These are phyloP conservation scores for Venturia carpophila DNA, from an alignment of 2,329 filamentous ascomycete species.

Conservation along the genomic window DNA sequence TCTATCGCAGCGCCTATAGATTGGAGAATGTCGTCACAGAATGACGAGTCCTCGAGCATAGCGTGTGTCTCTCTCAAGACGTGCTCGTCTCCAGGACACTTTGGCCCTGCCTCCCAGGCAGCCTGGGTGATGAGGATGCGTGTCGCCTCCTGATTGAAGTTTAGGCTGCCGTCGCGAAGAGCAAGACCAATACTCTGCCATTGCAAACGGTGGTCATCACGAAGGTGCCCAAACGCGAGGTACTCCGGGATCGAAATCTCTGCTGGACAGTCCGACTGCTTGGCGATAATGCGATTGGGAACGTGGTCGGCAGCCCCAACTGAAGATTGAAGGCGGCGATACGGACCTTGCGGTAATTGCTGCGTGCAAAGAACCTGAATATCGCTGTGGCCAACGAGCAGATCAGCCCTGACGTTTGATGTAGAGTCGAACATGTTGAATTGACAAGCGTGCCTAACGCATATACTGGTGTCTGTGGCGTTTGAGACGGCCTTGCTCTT, in stretches of 20 bases:
- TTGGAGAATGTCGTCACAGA: neutral
- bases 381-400: neutral
- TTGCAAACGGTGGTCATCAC: conserved; percentile 40
- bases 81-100: neutral
- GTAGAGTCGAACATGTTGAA: neutral
- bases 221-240: conserved; percentile 42
- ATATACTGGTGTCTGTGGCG: neutral
- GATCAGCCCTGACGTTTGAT: neutral
- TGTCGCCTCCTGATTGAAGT: conserved; percentile 50
- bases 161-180: conserved; percentile 47
- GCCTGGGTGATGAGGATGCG: conserved; percentile 45
- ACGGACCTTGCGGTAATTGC: neutral
- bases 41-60: neutral
- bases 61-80: neutral
- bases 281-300: conserved; percentile 29
- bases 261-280: conserved; percentile 41
- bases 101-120: conserved; percentile 45
- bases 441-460: neutral
- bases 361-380: neutral
- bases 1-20: neutral
- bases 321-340: neutral
- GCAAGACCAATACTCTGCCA: conserved; percentile 45
- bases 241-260: conserved; percentile 46
- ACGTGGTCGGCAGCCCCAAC: neutral
- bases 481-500: neutral